Percentiles rank a stretch among this genome's conserved stretches.
Evolutionary conservation across 2,329 filamentous ascomycete genomes (phyloP).

Genomic region (Cordyceps militaris): DNA sequence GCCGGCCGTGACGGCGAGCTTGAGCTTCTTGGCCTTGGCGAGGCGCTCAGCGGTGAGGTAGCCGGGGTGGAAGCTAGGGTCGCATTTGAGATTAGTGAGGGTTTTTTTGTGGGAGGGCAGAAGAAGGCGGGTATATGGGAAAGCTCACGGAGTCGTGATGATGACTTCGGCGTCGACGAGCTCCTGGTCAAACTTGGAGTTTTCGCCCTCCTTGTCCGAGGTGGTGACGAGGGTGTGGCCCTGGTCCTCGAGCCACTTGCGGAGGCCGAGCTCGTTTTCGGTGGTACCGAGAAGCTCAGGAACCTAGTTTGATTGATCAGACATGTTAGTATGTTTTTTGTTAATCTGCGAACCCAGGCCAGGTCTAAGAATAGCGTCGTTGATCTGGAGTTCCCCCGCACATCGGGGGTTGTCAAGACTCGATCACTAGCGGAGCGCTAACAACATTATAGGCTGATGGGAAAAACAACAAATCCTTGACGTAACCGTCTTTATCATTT

Average conservation of each 20-base stretch:
- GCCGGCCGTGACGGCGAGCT: conserved; percentile 93
- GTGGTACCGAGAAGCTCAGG: conserved; percentile 87
- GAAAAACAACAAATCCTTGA: background rate
- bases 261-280: conserved; percentile 95
- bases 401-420: background rate
- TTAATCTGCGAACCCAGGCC: background rate
- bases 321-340: background rate
- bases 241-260: conserved; percentile 95
- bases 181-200: conserved; percentile 91
- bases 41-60: conserved; percentile 96
- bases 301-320: conserved; percentile 37
- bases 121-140: background rate
- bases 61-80: conserved; percentile 85
- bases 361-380: conserved; percentile 3
- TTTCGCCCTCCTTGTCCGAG: conserved; percentile 92
- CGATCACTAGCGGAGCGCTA: background rate
- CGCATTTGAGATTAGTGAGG: too few species aligned
- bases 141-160: conserved; percentile 85
- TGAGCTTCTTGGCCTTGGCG: conserved; percentile 97
- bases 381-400: background rate
- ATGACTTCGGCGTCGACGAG: conserved; percentile 96
- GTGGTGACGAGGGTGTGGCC: conserved; percentile 96
- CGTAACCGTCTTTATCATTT: background rate
- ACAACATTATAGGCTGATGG: background rate
- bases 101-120: background rate